phyloP scores from a whole-genome alignment of 2,329 filamentous ascomycete genomes.

The Immersiporthe knoxdaviesiana region DNA sequence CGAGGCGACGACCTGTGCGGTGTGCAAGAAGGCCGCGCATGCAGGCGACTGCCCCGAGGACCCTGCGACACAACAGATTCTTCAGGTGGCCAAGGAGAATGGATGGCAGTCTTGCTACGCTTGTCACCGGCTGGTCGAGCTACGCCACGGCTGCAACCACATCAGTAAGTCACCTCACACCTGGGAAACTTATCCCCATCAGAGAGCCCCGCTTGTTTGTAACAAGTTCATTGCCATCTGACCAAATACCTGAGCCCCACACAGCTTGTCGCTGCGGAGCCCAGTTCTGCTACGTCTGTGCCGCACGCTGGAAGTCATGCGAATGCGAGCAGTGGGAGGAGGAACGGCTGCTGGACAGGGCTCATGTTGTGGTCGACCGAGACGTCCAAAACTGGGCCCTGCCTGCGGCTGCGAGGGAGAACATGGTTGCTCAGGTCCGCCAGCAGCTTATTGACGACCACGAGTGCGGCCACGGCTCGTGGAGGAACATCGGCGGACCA shows the following conservation, averaged over 20 bases:
- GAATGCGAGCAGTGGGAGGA: neutral
- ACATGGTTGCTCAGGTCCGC: neutral
- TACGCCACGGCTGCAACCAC: neutral
- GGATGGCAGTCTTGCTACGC: neutral
- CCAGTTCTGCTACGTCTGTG: neutral
- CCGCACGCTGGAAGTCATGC: neutral
- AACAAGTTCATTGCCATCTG: neutral
- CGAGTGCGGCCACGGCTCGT: neutral
- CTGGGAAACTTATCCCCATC: neutral
- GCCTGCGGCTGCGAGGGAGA: neutral
- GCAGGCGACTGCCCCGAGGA: neutral
- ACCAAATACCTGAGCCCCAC: neutral
- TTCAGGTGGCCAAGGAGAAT: neutral
- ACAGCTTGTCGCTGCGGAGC: neutral
- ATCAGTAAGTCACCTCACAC: neutral
- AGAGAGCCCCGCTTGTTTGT: too few relatives aligned
- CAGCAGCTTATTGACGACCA: neutral
- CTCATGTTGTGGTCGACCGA: neutral
- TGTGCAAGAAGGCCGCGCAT: neutral
- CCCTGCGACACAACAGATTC: neutral
- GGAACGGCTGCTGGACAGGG: neutral
- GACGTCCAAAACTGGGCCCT: neutral
- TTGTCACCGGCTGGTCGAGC: neutral
- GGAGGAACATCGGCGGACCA: neutral
- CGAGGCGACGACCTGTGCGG: neutral